Evolutionary conservation across 495 filamentous ascomycete species (phyloP).

Genomic region (Ascodesmis nigricans): DNA sequence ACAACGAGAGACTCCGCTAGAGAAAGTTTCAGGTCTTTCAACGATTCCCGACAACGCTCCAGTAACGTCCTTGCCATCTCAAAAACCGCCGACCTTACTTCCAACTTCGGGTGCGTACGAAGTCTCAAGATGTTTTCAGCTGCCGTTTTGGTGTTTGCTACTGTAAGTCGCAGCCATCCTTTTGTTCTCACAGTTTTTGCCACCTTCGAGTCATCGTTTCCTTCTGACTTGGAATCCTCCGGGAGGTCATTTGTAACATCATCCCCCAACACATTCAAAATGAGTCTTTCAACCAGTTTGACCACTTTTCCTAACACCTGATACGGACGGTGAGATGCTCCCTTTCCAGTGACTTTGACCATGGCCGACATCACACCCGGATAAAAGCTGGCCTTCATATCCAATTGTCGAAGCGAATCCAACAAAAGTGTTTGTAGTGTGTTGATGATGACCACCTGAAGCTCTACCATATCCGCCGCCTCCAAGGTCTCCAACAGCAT

Average conservation of each 20-base stretch:
- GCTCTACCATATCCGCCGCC: constrained; percentile 31
- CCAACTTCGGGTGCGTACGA: constrained; percentile 46
- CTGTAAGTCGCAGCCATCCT: constrained; percentile 65
- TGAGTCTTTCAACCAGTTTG: constrained; percentile 33
- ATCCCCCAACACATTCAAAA: constrained; percentile 47
- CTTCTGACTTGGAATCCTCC: constrained; percentile 11
- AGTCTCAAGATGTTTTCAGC: constrained; percentile 55
- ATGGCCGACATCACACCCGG: constrained; percentile 73
- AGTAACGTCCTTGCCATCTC: constrained; percentile 50
- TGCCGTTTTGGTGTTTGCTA: constrained; percentile 65
- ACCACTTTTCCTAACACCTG: constrained; percentile 41
- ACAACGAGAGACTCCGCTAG: constrained; percentile 65
- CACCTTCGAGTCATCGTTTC: constrained; percentile 14
- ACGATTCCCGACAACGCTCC: constrained; percentile 51
- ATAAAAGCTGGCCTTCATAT: constrained; percentile 59
- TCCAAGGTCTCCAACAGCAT: constrained; percentile 48
- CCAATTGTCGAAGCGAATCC: constrained; percentile 31
- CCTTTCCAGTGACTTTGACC: constrained; percentile 49
- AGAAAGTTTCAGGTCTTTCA: constrained; percentile 44
- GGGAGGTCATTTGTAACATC: constrained; percentile 27
- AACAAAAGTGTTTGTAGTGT: constrained; percentile 40
- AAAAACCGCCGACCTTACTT: constrained; percentile 47
- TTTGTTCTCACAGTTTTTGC: constrained; percentile 25
- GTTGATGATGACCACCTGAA: constrained; percentile 43
- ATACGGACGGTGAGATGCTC: constrained; percentile 39